A percentile compares a stretch with the other conserved stretches of the same genome.
These are phyloP conservation scores for Pisolithus sp. DNA, from an alignment of 768 basidiomycete genomes.

Conservation along the genomic window DNA sequence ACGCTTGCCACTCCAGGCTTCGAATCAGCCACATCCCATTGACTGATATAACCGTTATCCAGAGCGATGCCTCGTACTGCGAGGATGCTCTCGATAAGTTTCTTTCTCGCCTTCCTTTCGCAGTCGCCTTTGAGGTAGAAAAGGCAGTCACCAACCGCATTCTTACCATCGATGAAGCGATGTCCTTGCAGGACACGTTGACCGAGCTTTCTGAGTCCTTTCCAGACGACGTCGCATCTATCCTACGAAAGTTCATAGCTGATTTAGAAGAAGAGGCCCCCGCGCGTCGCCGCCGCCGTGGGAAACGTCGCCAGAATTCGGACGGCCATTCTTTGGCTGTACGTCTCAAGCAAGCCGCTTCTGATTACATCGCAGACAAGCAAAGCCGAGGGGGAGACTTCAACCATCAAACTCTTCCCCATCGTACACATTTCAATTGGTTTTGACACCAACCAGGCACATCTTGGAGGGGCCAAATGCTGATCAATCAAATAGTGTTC, in stretches of 20 bases:
- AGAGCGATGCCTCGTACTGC: conserved; percentile 1
- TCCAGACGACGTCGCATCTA: conserved; percentile 13
- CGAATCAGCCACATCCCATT: conserved; percentile 9
- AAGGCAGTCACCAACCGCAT: conserved; percentile 29
- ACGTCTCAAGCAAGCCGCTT: conserved; percentile 12
- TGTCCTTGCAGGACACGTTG: conserved; percentile 16
- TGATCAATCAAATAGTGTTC: conserved; percentile 34
- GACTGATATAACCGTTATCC: conserved; percentile 12
- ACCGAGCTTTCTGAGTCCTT: conserved; percentile 12
- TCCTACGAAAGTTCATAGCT: conserved; percentile 17
- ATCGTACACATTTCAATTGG: conserved; percentile 31
- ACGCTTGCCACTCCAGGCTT: conserved; percentile 17
- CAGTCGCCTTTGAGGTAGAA: conserved; percentile 34
- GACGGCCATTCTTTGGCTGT: conserved; percentile 2
- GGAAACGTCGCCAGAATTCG: not conserved
- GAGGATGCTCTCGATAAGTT: conserved; percentile 13
- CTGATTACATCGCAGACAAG: conserved; percentile 19
- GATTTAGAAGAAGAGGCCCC: conserved; percentile 13
- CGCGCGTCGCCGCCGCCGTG: not conserved
- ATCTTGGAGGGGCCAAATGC: conserved; percentile 34
- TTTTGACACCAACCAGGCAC: conserved; percentile 34
- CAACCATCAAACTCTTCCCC: conserved; percentile 14
- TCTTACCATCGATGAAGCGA: conserved; percentile 18
- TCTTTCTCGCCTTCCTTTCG: conserved; percentile 25
- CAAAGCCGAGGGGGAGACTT: conserved; percentile 19